Percentiles rank a stretch among this genome's conserved stretches.
Evolutionary conservation across 208 protist genomes (phyloP).

Genomic region (Acanthamoeba lenticulata): DNA sequence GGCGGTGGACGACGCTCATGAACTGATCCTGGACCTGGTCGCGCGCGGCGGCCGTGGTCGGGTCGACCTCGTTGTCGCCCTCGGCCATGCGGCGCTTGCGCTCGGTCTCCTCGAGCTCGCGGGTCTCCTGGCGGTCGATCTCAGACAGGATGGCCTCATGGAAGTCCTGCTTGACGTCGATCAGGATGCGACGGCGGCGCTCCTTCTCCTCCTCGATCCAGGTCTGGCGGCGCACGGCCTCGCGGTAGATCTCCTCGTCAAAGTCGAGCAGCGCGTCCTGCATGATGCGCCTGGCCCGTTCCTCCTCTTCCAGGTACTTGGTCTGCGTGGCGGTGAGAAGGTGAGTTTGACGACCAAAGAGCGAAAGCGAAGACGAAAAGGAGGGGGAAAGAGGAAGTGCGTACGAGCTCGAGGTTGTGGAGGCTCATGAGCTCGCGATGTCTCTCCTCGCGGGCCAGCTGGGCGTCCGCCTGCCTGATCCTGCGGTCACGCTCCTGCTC

Average conservation of each 20-base stretch:
- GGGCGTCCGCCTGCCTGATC: not conserved
- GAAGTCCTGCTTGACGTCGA: constrained; percentile 26
- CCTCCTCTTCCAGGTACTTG: constrained; percentile 44
- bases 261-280: constrained; percentile 43
- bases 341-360: not conserved
- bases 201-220: constrained; percentile 67
- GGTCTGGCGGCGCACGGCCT: constrained; percentile 50
- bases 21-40: constrained; percentile 52
- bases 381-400: not conserved
- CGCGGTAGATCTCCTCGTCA: constrained; percentile 50
- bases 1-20: constrained; percentile 44
- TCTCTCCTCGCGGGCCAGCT: not conserved
- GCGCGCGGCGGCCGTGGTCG: not conserved
- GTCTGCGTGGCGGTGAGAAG: not conserved
- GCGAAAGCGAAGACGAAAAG: not conserved
- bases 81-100: not conserved
- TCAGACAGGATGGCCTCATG: constrained; percentile 28
- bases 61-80: constrained; percentile 3
- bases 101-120: constrained; percentile 20
- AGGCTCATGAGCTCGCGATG: not conserved
- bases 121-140: constrained; percentile 46
- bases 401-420: constrained; percentile 49
- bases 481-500: not conserved
- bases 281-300: constrained; percentile 16
- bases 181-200: not conserved